Base-by-base conservation (phyloP, 345 rosid species). In the Eucalyptus camaldulensis region DNA sequence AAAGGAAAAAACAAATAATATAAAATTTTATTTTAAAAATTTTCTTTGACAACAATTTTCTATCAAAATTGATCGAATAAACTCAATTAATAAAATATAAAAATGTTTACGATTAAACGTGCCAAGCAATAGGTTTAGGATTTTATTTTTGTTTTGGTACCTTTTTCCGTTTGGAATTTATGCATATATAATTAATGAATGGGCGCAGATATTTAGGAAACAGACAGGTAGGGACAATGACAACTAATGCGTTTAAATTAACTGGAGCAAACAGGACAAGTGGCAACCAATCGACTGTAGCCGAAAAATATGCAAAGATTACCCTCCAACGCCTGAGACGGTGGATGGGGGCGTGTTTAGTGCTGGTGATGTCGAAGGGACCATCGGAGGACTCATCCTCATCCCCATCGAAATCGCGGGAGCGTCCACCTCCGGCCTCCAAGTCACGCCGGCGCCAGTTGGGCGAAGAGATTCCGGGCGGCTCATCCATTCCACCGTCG, bases 271-370 rank as follows among this genome's bases (percentile, higher is more conserved):
- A n/a, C 40, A 8, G 76, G 76, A 65, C 76, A 65, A 65, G 76
- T 65, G 76, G 76, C 76, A 7, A 65, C 76, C 37, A 7, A n/a
- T n/a, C 76, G 0, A n/a, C 40, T 3, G 37, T 0, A n/a, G 76
- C 76, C 76, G 76, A 65, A 7, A 65, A 0, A 4, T 12, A n/a
- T 65, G 76, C 37, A 29, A 3, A 65, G 76, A 65, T 65, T 65
- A 65, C 76, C 76, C 99, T 95, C 99, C 99, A 98, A 27, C 96
- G 94, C 89, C 91, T 92, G 88, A 98, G 95, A 49, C 95, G 94
- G 7, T 95, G 92, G 53, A 93, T 27, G 5, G 99, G 89, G 89
- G 94, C 98, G 92, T 97, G 93, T 89, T 98, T 98, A 80, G 99
- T 96, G 27, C 93, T 93, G 37, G 91, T 5, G 89, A 98, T 95